Evolutionary conservation across 2,329 filamentous ascomycete species (phyloP), one percentile per base, ranked within the genome.

Genomic region (Rhexocercosporidium sp.): DNA sequence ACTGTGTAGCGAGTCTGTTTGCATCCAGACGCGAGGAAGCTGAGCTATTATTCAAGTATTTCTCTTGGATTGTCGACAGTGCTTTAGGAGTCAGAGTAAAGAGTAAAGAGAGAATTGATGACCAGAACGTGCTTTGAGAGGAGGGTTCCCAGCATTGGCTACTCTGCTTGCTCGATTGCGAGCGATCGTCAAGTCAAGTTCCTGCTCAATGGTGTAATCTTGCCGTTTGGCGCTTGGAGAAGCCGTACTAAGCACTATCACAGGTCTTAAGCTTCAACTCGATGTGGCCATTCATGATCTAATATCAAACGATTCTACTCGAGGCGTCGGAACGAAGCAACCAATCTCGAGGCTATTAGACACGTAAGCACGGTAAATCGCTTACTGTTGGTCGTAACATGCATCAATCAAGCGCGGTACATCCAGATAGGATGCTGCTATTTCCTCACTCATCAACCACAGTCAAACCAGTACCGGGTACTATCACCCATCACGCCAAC

Each of bases 311-410:
- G 51, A 22, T 64, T 41, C 39, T 39, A 64, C n/a, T 62, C 12
- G 59, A 62, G 34, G 34, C 46, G 16, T 64, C 34, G 57, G 22
- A 60, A 59, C 34, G 25, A n/a, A 25, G 39, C 39, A 47, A 41
- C 46, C 57, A 65, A 59, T 60, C 20, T 25, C 27, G 25, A 46
- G 16, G 16, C 31, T 14, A 6, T 34, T 41, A 25, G 37, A 60
- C 51, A 64, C 62, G 64, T 68, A 66, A 68, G 66, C 66, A 64
- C 25, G 49, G 49, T 69, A 64, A 61, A 65, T 34, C n/a, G 64
- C 67, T 69, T 61, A 66, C 67, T 66, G 60, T 62, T 49, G 56
- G 57, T 62, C 51, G 62, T 31, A 62, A 31, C 31, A 5, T 27
- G 49, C 46, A 62, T 61, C 41, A 64, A 64, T 60, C n/a, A 39